Base-by-base conservation (phyloP, 495 filamentous ascomycete genomes). In the Parathielavia appendiculata region DNA sequence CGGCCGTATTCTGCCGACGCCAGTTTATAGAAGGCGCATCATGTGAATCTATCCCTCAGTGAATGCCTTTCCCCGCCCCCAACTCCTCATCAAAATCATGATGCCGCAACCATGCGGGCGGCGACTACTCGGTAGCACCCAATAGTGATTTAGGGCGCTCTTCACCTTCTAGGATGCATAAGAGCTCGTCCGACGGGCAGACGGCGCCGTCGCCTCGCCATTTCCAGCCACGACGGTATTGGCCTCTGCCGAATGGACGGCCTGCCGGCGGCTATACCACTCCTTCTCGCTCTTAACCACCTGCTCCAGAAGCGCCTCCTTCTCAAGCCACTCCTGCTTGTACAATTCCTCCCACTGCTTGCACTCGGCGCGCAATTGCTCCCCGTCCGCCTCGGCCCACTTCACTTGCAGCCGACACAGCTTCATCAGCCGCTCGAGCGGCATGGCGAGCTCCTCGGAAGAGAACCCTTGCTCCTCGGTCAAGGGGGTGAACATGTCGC, bases 291-390 rank as follows among this genome's bases (percentile, higher is more conserved):
- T 76, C 58, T 77, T 69, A 20, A 81, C 61, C 36, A 81, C 77
- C 67, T 81, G 81, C 54, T 81, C 76, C 6, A 84, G 68, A 19
- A 85, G 68, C 30, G 77, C 71, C 67, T 97, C 91, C 70, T 97
- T 98, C 69, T 87, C 86, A 3, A 83, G 70, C 90, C 91, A 97
- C 59, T 93, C 88, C 30, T 86, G 76, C 70, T 84, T 84, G 58
- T 88, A 81, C 59, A 81, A 72, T 46, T 81, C 82, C 66, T 90
- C 84, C 63, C 89, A 75, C 20, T 68, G 73, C 57, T 85, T 85
- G 74, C 82, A 81, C 49, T 92, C 84, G 1, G 67, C 70, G 43
- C 78, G 78, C 39, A 97, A 70, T 38, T 79, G 71, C 23, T 82
- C 78, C 14, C 76, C 72, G 49, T 93, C 92, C 54, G 86, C 79